Evolutionary conservation across 352 stramenopile genomes (phyloP).

Genomic region (Globisporangium radiosum): DNA sequence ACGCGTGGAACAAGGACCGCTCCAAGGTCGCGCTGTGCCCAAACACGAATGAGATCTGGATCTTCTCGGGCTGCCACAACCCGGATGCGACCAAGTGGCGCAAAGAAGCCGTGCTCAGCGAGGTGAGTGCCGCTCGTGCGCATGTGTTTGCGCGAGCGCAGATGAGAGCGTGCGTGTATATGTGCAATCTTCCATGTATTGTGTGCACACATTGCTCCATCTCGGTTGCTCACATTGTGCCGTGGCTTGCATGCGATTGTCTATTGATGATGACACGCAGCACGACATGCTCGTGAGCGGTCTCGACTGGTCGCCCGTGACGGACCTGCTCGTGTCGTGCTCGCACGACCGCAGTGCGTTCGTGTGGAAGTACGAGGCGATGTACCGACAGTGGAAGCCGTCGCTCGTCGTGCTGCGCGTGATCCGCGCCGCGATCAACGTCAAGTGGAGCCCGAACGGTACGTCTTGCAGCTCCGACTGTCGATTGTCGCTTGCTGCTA

Average conservation of each 20-base stretch:
- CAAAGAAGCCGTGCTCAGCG: conserved; percentile 78
- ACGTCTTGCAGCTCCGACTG: background rate
- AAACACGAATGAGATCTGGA: conserved; percentile 91
- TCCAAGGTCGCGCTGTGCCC: conserved; percentile 88
- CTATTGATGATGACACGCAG: conserved; percentile 17
- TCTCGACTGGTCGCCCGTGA: conserved; percentile 90
- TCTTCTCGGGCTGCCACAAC: conserved; percentile 82
- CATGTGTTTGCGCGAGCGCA: background rate
- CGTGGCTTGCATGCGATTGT: too few species aligned
- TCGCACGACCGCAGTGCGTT: conserved; percentile 94
- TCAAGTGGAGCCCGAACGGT: conserved; percentile 93
- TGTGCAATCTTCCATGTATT: too few species aligned
- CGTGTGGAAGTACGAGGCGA: conserved; percentile 89
- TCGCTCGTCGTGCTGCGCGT: conserved; percentile 90
- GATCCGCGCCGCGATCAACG: conserved; percentile 86
- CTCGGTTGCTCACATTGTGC: too few species aligned
- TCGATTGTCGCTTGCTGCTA: background rate
- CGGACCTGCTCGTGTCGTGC: conserved; percentile 93
- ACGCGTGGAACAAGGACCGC: conserved; percentile 90
- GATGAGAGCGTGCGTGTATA: background rate
- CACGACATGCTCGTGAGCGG: conserved; percentile 92
- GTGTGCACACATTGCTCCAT: too few species aligned
- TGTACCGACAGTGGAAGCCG: conserved; percentile 88
- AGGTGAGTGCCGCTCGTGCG: conserved; percentile 20
- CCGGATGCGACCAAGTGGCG: conserved; percentile 76